Evolutionary conservation across 352 stramenopile genomes (phyloP).

Genomic region (Detonula confervacea): DNA sequence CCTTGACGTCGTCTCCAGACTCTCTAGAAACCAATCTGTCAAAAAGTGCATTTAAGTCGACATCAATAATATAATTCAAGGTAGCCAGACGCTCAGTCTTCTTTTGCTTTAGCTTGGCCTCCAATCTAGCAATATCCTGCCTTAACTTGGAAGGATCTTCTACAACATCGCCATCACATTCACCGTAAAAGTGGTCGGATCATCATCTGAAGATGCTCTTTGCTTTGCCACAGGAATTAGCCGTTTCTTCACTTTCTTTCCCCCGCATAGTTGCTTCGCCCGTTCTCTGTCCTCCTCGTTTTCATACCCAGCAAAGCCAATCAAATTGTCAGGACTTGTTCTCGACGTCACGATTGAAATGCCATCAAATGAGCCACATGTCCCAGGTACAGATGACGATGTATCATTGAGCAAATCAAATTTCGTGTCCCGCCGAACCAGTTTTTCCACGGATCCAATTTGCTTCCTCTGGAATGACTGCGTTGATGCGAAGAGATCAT

Average conservation of each 20-base stretch:
- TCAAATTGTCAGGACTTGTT: slow-evolving; percentile 15
- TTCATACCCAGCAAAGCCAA: background rate
- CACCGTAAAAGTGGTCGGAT: background rate
- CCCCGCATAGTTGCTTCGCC: slow-evolving; percentile 18
- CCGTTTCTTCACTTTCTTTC: slow-evolving; percentile 43
- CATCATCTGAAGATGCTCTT: background rate
- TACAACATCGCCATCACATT: slow-evolving; percentile 21
- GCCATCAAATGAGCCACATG: slow-evolving; percentile 22
- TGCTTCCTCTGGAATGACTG: slow-evolving; percentile 42
- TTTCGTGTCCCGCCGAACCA: slow-evolving; percentile 23
- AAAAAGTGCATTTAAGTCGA: slow-evolving; percentile 46
- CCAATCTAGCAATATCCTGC: slow-evolving; percentile 40
- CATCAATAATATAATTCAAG: slow-evolving; percentile 58
- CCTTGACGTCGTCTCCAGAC: slow-evolving; percentile 23
- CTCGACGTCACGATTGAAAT: slow-evolving; percentile 32
- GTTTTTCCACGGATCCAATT: slow-evolving; percentile 31
- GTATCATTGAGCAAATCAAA: slow-evolving; percentile 2
- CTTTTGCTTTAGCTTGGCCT: slow-evolving; percentile 52
- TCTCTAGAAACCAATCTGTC: slow-evolving; percentile 35
- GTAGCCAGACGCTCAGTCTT: slow-evolving; percentile 39
- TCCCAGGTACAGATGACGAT: slow-evolving; percentile 31
- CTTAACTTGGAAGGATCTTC: slow-evolving; percentile 45
- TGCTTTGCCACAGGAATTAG: slow-evolving; percentile 33
- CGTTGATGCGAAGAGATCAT: slow-evolving; percentile 41
- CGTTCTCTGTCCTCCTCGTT: slow-evolving; percentile 41